These are phyloP conservation scores for Turritis glabra DNA, from an alignment of 345 rosid genomes.

Conservation along the genomic window DNA sequence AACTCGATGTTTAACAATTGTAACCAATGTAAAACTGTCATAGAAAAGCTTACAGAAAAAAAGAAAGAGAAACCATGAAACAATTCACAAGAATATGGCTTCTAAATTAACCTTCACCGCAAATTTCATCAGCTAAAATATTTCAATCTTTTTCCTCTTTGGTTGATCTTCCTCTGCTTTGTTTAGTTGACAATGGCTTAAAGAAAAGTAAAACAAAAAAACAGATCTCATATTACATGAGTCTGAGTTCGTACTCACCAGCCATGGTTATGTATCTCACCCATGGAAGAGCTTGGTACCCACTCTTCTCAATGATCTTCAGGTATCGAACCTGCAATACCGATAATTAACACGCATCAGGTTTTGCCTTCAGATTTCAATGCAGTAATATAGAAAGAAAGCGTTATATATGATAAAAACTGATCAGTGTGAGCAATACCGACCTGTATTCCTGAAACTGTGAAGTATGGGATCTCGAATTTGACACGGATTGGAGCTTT, in stretches of 20 bases:
- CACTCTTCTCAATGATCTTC: constrained; percentile 96
- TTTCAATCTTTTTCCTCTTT: not conserved
- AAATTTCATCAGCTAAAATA: constrained; percentile 6
- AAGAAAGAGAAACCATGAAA: constrained; percentile 13
- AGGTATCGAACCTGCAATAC: constrained; percentile 82
- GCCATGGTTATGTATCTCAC: constrained; percentile 99
- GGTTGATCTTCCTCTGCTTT: constrained; percentile 15
- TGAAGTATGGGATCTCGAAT: constrained; percentile 95
- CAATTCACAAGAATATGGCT: constrained; percentile 37
- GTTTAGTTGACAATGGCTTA: constrained; percentile 11
- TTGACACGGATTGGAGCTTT: constrained; percentile 91
- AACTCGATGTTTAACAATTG: constrained; percentile 10
- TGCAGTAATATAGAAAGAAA: not conserved
- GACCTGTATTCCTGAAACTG: constrained; percentile 91
- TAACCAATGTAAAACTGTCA: not conserved
- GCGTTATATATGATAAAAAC: not conserved
- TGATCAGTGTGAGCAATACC: not conserved
- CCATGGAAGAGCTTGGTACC: constrained; percentile 99
- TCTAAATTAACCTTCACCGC: constrained; percentile 17
- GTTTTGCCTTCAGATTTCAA: not conserved
- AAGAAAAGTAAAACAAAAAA: not conserved
- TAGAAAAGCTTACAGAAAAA: constrained; percentile 26
- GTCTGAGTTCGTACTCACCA: constrained; percentile 93
- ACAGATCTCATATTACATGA: constrained; percentile 48
- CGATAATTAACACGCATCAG: constrained; percentile 17